Evolutionary conservation across 768 basidiomycete species (phyloP).

Genomic region (Exidia glandulosa): DNA sequence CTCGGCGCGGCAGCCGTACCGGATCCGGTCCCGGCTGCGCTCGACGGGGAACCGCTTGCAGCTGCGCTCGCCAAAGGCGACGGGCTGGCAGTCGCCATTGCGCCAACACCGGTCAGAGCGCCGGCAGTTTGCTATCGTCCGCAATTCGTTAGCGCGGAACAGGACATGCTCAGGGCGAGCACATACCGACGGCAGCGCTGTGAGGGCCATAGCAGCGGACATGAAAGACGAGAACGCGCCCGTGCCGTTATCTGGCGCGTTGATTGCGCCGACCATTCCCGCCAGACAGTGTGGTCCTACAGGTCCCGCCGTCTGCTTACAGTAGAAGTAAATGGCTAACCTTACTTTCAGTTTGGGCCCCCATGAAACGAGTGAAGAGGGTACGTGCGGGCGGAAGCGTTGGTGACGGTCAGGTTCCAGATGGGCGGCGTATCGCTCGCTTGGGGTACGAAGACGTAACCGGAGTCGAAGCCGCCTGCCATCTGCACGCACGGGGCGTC

Average conservation of each 20-base stretch:
- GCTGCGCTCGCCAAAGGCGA: background rate
- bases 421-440: slow-evolving; percentile 19
- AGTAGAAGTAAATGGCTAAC: slow-evolving; percentile 49
- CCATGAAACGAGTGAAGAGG: background rate
- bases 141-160: background rate
- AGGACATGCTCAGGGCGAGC: background rate
- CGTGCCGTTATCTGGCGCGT: slow-evolving; percentile 32
- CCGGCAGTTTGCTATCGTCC: background rate
- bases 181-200: slow-evolving; percentile 24
- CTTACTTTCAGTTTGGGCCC: background rate
- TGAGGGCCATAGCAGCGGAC: slow-evolving; percentile 20
- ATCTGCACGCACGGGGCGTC: slow-evolving; percentile 33
- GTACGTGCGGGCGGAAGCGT: slow-evolving; percentile 33
- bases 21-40: too few relatives aligned
- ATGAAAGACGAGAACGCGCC: slow-evolving; percentile 30
- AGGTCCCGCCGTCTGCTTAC: slow-evolving; percentile 32
- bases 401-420: slow-evolving; percentile 43
- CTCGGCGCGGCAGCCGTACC: too few relatives aligned
- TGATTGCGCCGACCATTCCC: slow-evolving; percentile 36
- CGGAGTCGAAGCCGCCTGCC: slow-evolving; percentile 43
- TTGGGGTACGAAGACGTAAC: slow-evolving; percentile 33
- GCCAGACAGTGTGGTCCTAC: slow-evolving; percentile 28
- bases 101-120: background rate
- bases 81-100: background rate
- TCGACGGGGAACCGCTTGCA: background rate